Evolutionary conservation across 306 rosid genomes (phyloP), one percentile per base, ranked within the genome.

Genomic region (Quercus agrifolia): DNA sequence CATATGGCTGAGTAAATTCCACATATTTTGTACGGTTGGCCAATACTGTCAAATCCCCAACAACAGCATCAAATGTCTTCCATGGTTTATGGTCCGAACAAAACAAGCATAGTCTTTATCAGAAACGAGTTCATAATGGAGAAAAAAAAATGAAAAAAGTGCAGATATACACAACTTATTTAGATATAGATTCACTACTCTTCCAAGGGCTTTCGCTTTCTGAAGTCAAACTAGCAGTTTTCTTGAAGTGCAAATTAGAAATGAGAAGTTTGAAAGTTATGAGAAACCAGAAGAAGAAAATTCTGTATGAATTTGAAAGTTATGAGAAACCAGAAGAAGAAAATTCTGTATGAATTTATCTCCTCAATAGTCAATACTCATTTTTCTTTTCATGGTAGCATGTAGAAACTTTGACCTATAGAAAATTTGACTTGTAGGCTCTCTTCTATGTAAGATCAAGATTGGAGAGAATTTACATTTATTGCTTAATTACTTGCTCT

Each of bases 1-100:
- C 70, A 80, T 83, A 92, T 52, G 97, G 92, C 77, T 89, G 86
- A 1, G 91, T 90, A 31, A 89, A 92, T 44, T 89, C 90, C 70
- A 92, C 96, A 51, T 78, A 76, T 23, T 79, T 56, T 70, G 82
- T 4, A 78, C 97, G 82, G 0, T 81, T 77, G 9, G 85, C 80
- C 51, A 85, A 62, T 54, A 92, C 20, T 4, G 96, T 92, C 51
- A 88, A 14, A 73, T 92, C 97, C 1, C 93, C 97, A 79, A 91
- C 80, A 9, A 56, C 88, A n/a, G 90, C 92, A 5, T 89, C 93
- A 2, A 23, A 89, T 25, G 90, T 88, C 97, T 92, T 66, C 76
- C 71, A 38, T 82, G 56, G 79, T 85, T 61, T 51, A 75, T 10
- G 63, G 70, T 66, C 56, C 80, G 13, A 2, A 83, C 77, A 79